Base-by-base conservation (phyloP, 352 stramenopile species). In the Vaucheria bursata region DNA sequence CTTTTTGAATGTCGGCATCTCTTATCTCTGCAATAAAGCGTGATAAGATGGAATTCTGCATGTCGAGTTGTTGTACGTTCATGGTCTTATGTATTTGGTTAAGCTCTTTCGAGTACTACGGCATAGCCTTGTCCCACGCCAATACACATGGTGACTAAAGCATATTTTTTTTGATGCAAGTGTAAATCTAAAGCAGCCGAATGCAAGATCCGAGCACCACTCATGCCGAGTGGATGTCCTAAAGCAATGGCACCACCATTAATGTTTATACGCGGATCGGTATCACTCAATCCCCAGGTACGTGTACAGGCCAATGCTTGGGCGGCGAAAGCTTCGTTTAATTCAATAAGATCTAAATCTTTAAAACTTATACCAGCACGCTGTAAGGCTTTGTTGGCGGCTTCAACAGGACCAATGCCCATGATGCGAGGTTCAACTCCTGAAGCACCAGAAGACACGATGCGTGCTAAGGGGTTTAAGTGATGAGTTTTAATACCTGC, bases 281-380 rank as follows among this genome's bases (percentile, higher is more conserved):
- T 52, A 29, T 70, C 34, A 84, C 91, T 92, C 35, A 89, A 82
- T 35, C 88, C 87, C 6, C 87, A 86, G 53, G 35, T 69, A 29
- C 69, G 69, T 50, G 50, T 50, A 31, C 29, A 34, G 18, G 36
- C 45, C 45, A 59, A 59, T 18, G 12, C 25, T 73, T 92, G 88
- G 79, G 87, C 91, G 32, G 90, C 90, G 75, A 94, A 94, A 35
- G 90, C 90, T 78, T 94, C 90, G 81, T 94, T 94, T 76, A 94
- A 89, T 84, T 94, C 90, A 75, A 90, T 92, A 6, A 94, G 84
- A 75, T 93, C 90, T 68, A 94, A 91, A 77, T 94, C 84, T 75
- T 90, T 84, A 0, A 78, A 32, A 12, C 25, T 75, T 25, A 77
- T 31, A 29, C 74, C 36, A 12, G 74, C 74, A n/a, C 25, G 29